Conservation (phyloP, 2,329 filamentous ascomycete genomes). For the Calonectria crousiana region DNA sequence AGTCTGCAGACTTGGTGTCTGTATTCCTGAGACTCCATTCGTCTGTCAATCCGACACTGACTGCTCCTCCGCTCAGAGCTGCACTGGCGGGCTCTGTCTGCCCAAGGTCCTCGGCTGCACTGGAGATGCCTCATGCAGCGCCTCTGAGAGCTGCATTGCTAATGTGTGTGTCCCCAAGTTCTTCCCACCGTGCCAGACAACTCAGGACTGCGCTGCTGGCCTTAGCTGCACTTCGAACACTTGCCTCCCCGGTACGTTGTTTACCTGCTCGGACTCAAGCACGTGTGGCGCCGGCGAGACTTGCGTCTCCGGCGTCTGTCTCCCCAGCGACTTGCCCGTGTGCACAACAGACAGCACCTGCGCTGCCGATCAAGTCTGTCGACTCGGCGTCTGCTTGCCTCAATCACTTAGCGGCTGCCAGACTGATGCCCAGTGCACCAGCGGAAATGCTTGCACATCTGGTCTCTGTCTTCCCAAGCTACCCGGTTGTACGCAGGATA, state of each 20-base stretch:
- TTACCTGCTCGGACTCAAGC: neutral
- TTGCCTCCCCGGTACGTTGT: neutral
- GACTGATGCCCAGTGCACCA: neutral
- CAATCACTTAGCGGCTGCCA: neutral
- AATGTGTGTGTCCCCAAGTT: slow-evolving; percentile 3
- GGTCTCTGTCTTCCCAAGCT: slow-evolving; percentile 7
- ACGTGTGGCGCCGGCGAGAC: neutral
- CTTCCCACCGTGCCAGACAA: neutral
- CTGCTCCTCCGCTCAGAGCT: neutral
- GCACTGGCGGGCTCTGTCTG: slow-evolving; percentile 3
- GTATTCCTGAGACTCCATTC: neutral
- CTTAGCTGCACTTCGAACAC: neutral
- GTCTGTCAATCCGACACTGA: neutral
- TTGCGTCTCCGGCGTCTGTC: slow-evolving; percentile 7
- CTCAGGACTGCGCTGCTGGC: neutral
- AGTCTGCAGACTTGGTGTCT: slow-evolving; percentile 6
- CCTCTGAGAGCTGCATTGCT: slow-evolving; percentile 6
- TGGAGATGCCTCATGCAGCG: neutral
- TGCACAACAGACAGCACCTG: slow-evolving; percentile 6
- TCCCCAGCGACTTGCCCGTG: neutral
- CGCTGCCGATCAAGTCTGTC: neutral
- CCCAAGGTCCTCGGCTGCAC: slow-evolving; percentile 2
- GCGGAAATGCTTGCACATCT: neutral
- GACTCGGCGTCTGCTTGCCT: slow-evolving; percentile 9
- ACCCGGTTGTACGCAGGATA: neutral